Evolutionary conservation across 2,329 filamentous ascomycete species (phyloP), one percentile per base, ranked within the genome.

Genomic region (Pseudogymnoascus pannorum): DNA sequence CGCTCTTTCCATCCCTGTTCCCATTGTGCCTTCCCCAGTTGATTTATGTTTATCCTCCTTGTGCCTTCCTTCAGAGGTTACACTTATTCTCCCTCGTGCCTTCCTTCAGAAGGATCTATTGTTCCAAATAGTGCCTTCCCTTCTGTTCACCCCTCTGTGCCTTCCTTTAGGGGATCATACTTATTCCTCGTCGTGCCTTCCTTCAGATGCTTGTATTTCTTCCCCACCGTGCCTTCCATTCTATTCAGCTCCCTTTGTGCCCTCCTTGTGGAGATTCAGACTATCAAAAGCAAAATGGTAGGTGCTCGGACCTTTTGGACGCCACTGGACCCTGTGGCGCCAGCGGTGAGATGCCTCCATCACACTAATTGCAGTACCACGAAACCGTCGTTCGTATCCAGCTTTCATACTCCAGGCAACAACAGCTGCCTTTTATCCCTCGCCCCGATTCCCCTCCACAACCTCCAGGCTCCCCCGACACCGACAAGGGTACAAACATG

Each of bases 301-400:
- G n/a, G n/a, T 14, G 18, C 40, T 9, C 9, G 29, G 7, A 31
- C 29, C 9, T 31, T 7, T 31, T 31, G 29, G 9, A 31, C 29
- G 29, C 36, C 36, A 38, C 42, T 54, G n/a, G n/a, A 54, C 44
- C 44, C 44, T 54, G 44, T 54, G 44, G 44, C 44, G 44, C n/a
- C 18, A n/a, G 44, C 44, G 24, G 44, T 54, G 44, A 54, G 9
- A 31, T n/a, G 16, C 2, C 4, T 31, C n/a, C 8, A 54, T 54
- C n/a, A 31, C 44, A 20, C 20, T 11, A 14, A 44, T 18, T 31
- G 14, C 26, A 14, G n/a, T 18, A 7, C 24, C n/a, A 12, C 9
- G 24, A 31, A 54, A 31, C 8, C n/a, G 24, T 31, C n/a, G 5
- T 18, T 54, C 24, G 44, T 54, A 54, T 54, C 44, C 14, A 18